phyloP scores from a whole-genome alignment of 2,329 filamentous ascomycete species.

The Plenodomus biglobosus region DNA sequence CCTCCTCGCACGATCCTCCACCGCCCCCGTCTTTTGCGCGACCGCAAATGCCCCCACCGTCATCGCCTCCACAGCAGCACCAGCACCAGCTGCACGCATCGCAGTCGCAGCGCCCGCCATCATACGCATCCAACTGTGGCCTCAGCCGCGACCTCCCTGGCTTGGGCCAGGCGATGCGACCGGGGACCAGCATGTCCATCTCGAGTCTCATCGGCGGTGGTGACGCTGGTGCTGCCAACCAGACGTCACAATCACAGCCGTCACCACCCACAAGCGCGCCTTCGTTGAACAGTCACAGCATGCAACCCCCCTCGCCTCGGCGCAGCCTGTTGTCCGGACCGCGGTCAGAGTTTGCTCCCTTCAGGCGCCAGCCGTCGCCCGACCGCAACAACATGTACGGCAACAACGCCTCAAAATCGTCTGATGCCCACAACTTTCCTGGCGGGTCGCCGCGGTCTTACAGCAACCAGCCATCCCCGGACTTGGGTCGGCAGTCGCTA shows the following conservation, averaged over 20 bases:
- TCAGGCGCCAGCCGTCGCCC: conserved; percentile 42
- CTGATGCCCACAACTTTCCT: conserved; percentile 31
- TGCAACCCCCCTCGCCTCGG: conserved; percentile 52
- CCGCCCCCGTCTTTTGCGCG: conserved; percentile 47
- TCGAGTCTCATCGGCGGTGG: conserved; percentile 67
- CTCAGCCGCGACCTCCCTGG: conserved; percentile 59
- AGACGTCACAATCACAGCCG: conserved; percentile 51
- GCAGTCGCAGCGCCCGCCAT: conserved; percentile 49
- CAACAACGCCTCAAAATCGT: conserved; percentile 25
- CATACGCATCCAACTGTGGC: conserved; percentile 46
- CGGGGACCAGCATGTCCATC: conserved; percentile 70
- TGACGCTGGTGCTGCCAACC: conserved; percentile 47
- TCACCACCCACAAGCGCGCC: conserved; percentile 48
- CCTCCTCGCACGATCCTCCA: conserved; percentile 43
- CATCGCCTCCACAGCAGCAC: conserved; percentile 50
- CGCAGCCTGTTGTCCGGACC: conserved; percentile 34
- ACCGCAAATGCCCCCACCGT: conserved; percentile 54
- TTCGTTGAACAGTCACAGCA: conserved; percentile 43
- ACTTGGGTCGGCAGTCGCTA: conserved; percentile 36
- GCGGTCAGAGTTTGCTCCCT: conserved; percentile 40
- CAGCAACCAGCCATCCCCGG: conserved; percentile 41
- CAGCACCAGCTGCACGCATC: conserved; percentile 45
- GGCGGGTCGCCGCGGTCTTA: conserved; percentile 39
- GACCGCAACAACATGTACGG: conserved; percentile 40
- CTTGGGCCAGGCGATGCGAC: conserved; percentile 55